Evolutionary conservation across 179 eudicot species (phyloP), one percentile per base, ranked within the genome.

Genomic region (Pouteria campechiana): DNA sequence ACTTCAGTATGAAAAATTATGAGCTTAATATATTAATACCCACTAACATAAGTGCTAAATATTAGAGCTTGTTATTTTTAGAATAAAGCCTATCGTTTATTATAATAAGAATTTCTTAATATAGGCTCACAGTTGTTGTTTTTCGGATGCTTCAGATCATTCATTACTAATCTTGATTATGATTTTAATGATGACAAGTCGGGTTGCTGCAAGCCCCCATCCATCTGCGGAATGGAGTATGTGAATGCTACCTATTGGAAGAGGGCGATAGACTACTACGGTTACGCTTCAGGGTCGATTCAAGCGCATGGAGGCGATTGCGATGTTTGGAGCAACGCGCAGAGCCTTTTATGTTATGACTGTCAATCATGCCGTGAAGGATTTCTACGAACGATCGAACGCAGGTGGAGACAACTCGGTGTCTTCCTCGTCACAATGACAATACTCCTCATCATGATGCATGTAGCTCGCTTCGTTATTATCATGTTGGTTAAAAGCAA

Each of bases 121-220:
- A 29, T 11, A 9, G 4, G 32, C 43, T 38, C 14, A 9, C 7
- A 10, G 22, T 7, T 5, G 6, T 11, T 5, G 1, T 16, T 38
- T 7, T 15, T 7, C 20, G n/a, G 0, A 1, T 16, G 7, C 1
- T 4, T 7, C 8, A 38, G 17, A 6, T 6, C 9, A 38, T 38
- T 15, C 8, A 4, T 3, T 2, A 7, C 2, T 48, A 2, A 7
- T 4, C 13, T 1, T 15, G 6, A 0, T 8, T 30, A 23, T 18
- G 6, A 50, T 16, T 23, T 5, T 17, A 7, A 2, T 21, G 10
- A n/a, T 38, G 35, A 11, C 34, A 12, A 62, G 72, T 32, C 67
- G 3, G 76, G 76, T 6, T 70, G 76, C 14, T 70, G 76, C 58
- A 51, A 19, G 41, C 76, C 76, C 15, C 72, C 76, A 1, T 2